Base-by-base conservation (phyloP, 345 rosid species). In the Eucalyptus melliodora region DNA sequence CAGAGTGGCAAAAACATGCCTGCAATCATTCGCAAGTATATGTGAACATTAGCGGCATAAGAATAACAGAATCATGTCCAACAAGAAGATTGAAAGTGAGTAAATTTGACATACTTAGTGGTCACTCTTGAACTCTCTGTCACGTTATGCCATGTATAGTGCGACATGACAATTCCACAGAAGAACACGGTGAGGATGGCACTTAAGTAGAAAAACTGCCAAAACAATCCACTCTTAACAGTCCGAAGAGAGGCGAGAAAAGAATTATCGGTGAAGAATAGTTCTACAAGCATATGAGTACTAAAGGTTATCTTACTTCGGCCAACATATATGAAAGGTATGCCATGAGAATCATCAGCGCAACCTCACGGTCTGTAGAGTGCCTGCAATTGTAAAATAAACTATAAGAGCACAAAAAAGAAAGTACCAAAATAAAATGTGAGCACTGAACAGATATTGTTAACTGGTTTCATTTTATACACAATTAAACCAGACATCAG, bases 111-210 rank as follows among this genome's bases (percentile, higher is more conserved):
- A 16, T 90, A 94, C 93, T 93, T 94, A 16, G 94, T 92, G 17
- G 94, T 92, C 80, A 94, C 93, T 88, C 95, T 91, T 34, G 94
- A 93, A 42, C 93, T 94, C 90, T 94, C 92, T 42, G 94, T 92
- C 87, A 94, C 94, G 10, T 94, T 93, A 88, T 94, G 93, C 95
- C 94, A 93, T 55, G 95, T 94, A 62, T 93, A 94, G 87, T 93
- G 95, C 56, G 95, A 93, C 95, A 94, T 94, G 45, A 93, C 93
- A 51, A 94, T 94, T 87, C 95, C 95, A 62, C 94, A 94, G 81
- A 94, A 94, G 92, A 93, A 94, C 55, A 94, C 94, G 9, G 95
- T 93, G 87, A 93, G 94, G 82, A 94, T 94, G 87, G 93, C 95
- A 65, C 95, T 94, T 83, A 94, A 77, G 89, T 92, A 44, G 89